phyloP scores from a whole-genome alignment of 208 protist species.

The Leishmania arabica region DNA sequence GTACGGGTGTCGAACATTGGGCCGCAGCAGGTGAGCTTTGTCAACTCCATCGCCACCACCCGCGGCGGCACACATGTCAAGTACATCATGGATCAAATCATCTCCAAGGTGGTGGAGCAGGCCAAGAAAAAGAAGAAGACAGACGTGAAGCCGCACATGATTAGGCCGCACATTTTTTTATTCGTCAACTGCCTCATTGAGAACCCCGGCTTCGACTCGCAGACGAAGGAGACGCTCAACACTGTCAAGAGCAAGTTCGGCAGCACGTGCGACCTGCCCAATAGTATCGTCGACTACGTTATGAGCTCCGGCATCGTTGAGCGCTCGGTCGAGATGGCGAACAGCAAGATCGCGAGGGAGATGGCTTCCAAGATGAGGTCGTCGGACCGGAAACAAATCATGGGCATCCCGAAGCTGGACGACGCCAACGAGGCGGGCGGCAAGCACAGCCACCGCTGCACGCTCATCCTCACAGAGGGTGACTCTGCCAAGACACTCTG shows the following conservation, averaged over 20 bases:
- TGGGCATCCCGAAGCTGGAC: constrained; percentile 99
- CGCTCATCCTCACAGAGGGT: constrained; percentile 99
- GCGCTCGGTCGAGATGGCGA: constrained; percentile 94
- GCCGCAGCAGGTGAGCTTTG: constrained; percentile 99
- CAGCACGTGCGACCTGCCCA: constrained; percentile 94
- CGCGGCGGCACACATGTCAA: constrained; percentile 99
- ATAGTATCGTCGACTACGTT: constrained; percentile 96
- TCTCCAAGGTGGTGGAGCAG: constrained; percentile 86
- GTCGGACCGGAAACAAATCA: constrained; percentile 82
- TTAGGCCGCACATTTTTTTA: constrained; percentile 98
- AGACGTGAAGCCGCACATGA: constrained; percentile 96
- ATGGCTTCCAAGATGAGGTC: constrained; percentile 85
- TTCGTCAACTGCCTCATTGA: constrained; percentile 99
- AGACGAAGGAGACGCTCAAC: constrained; percentile 99
- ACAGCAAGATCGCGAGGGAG: constrained; percentile 95
- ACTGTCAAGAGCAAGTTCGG: constrained; percentile 96
- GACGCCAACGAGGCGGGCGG: constrained; percentile 99
- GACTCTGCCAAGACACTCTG: constrained; percentile 99
- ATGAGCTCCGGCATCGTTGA: constrained; percentile 96
- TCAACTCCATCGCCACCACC: constrained; percentile 99
- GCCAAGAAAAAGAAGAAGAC: constrained; percentile 98
- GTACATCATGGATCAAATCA: constrained; percentile 97
- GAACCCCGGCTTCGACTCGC: constrained; percentile 99
- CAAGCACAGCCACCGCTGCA: constrained; percentile 96
- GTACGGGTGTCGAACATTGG: constrained; percentile 93